phyloP scores from a whole-genome alignment of 495 filamentous ascomycete species.

The Hypoxylon trugodes region DNA sequence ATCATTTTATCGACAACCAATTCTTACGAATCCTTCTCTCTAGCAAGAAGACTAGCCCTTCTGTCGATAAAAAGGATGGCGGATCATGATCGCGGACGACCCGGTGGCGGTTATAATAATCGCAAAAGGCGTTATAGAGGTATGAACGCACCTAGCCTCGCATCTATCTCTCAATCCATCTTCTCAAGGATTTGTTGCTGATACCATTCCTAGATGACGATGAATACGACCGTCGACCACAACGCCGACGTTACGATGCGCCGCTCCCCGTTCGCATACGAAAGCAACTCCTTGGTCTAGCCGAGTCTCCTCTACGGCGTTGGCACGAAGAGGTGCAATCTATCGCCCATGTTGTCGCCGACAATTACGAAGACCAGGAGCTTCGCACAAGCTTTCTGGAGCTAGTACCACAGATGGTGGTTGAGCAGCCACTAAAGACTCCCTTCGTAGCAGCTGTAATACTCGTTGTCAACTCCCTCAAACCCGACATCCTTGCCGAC shows the following conservation, averaged over 20 bases:
- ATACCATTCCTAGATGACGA: constrained; percentile 68
- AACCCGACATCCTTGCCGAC: constrained; percentile 73
- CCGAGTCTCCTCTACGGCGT: constrained; percentile 81
- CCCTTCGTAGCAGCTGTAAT: constrained; percentile 88
- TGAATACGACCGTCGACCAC: constrained; percentile 75
- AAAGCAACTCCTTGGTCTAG: constrained; percentile 81
- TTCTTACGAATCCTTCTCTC: constrained; percentile 6
- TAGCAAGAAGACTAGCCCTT: constrained; percentile 3
- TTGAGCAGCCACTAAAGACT: constrained; percentile 96
- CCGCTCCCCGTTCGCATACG: constrained; percentile 78
- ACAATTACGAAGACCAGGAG: constrained; percentile 80
- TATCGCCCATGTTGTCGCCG: constrained; percentile 78
- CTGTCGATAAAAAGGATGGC: constrained; percentile 64
- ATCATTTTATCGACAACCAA: constrained; percentile 8
- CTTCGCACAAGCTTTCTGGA: constrained; percentile 73
- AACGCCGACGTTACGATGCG: constrained; percentile 81
- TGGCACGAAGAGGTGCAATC: constrained; percentile 82
- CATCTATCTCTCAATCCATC: too few species aligned
- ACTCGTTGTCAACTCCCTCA: constrained; percentile 76
- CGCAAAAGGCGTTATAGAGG: constrained; percentile 71
- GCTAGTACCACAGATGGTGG: constrained; percentile 73
- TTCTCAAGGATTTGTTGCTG: constrained; percentile 13
- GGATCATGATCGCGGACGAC: constrained; percentile 73
- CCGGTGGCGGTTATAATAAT: constrained; percentile 63
- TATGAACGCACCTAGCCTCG: constrained; percentile 39